These are phyloP conservation scores for Cladosporium sp. DNA, from an alignment of 2,329 filamentous ascomycete genomes.

Conservation along the genomic window DNA sequence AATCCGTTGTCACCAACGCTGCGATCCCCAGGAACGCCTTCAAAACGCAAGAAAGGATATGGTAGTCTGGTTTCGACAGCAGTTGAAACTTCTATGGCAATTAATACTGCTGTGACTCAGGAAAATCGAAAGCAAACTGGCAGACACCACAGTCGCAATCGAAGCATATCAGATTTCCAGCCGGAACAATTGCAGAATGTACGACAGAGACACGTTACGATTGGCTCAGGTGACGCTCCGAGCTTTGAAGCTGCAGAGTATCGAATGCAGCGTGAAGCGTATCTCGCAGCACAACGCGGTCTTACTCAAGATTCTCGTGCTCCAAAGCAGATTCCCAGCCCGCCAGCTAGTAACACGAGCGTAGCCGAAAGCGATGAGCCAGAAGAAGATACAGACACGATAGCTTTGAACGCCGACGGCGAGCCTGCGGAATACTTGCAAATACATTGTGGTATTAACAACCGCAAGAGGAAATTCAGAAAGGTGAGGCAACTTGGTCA, in stretches of 20 bases:
- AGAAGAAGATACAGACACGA: conserved; percentile 33
- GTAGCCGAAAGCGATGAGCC: conserved; percentile 53
- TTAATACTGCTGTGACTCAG: conserved; percentile 20
- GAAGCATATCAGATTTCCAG: conserved; percentile 84
- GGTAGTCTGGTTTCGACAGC: conserved; percentile 39
- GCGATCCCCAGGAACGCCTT: conserved; percentile 19
- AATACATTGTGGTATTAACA: conserved; percentile 55
- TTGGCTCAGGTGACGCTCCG: conserved; percentile 53
- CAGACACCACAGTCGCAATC: conserved; percentile 60
- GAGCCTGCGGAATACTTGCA: conserved; percentile 39
- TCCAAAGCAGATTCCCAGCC: conserved; percentile 57
- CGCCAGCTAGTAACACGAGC: conserved; percentile 69
- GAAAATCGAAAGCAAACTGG: conserved; percentile 19
- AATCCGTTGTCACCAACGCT: not conserved
- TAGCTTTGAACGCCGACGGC: conserved; percentile 35
- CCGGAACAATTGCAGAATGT: conserved; percentile 67
- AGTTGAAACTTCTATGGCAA: conserved; percentile 32
- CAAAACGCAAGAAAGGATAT: conserved; percentile 46
- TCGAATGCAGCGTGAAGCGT: conserved; percentile 69
- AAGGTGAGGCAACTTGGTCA: conserved; percentile 78
- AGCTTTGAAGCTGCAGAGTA: conserved; percentile 47
- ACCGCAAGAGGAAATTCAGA: conserved; percentile 74
- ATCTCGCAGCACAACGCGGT: conserved; percentile 74
- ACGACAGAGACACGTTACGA: conserved; percentile 66
- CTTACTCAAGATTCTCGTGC: conserved; percentile 52